phyloP scores from a whole-genome alignment of 495 filamentous ascomycete genomes.

The Staphylotrichum longicolle region DNA sequence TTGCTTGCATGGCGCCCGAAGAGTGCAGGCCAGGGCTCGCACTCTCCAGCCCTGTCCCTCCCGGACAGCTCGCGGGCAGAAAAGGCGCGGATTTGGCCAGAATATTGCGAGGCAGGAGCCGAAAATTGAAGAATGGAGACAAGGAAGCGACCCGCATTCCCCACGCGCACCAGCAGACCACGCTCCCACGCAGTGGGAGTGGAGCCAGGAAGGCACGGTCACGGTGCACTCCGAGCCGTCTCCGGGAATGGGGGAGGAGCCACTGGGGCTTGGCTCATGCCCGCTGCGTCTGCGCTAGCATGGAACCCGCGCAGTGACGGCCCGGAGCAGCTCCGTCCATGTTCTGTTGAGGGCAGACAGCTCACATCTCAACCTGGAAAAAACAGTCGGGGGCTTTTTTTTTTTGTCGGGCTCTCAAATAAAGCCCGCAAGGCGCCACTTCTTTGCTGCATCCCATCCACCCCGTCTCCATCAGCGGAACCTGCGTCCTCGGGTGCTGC shows the following conservation, averaged over 20 bases:
- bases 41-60: background rate
- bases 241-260: slow-evolving; percentile 9
- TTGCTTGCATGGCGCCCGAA: background rate
- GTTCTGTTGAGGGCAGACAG: too few species aligned
- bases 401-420: slow-evolving; percentile 1
- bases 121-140: background rate
- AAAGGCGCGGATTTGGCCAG: background rate
- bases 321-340: too few species aligned
- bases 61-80: background rate
- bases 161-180: too few species aligned
- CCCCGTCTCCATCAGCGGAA: background rate
- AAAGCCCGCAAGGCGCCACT: slow-evolving; percentile 12
- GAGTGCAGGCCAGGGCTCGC: background rate
- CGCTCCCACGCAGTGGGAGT: too few species aligned
- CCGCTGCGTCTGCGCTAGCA: too few species aligned
- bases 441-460: background rate
- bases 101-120: too few species aligned
- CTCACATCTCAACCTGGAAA: too few species aligned
- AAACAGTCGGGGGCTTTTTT: too few species aligned
- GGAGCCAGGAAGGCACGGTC: too few species aligned
- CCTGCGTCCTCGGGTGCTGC: background rate
- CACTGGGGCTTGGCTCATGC: too few species aligned
- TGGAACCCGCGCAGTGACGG: too few species aligned
- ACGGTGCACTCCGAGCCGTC: slow-evolving; percentile 19
- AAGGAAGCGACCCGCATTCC: background rate